These are phyloP conservation scores for Erythrobasidium hasegawianum DNA, from an alignment of 1,284 basidiomycete species.

Conservation along the genomic window DNA sequence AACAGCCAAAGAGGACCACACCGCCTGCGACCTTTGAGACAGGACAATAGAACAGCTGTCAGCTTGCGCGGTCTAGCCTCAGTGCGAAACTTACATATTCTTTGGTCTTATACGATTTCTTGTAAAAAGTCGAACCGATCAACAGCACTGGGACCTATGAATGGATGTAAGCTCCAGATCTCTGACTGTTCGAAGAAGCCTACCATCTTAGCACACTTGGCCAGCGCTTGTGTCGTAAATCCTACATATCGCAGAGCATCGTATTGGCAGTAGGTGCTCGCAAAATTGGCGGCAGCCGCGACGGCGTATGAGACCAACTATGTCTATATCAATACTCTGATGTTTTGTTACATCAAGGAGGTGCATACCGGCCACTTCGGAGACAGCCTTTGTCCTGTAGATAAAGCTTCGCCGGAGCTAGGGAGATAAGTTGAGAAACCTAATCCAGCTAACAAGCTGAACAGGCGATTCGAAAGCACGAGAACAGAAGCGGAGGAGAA, in stretches of 20 bases:
- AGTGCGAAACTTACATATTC: slow-evolving; percentile 22
- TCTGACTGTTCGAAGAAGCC: no score
- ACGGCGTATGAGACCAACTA: slow-evolving; percentile 34
- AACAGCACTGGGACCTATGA: slow-evolving; percentile 40
- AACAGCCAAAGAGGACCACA: slow-evolving; percentile 41
- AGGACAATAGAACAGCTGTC: not conserved
- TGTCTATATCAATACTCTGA: not conserved
- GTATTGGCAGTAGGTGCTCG: slow-evolving; percentile 42
- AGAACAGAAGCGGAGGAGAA: slow-evolving; percentile 43
- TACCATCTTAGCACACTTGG: slow-evolving; percentile 41
- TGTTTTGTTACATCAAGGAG: not conserved
- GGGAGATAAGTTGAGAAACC: slow-evolving; percentile 35
- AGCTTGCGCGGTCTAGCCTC: no score
- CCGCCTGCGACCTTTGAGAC: slow-evolving; percentile 39
- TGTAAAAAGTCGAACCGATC: slow-evolving; percentile 40
- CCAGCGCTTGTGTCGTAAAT: slow-evolving; percentile 37
- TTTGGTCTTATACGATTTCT: slow-evolving; percentile 41
- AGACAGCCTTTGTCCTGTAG: not conserved
- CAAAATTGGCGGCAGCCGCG: slow-evolving; percentile 42
- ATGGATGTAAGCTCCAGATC: no score
- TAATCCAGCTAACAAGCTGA: slow-evolving; percentile 37
- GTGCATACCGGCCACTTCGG: slow-evolving; percentile 27
- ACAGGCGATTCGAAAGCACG: slow-evolving; percentile 42
- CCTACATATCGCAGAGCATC: slow-evolving; percentile 41
- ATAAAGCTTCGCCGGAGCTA: not conserved